phyloP scores from a whole-genome alignment of 2,329 filamentous ascomycete species.

The Rhynchosporium agropyri region DNA sequence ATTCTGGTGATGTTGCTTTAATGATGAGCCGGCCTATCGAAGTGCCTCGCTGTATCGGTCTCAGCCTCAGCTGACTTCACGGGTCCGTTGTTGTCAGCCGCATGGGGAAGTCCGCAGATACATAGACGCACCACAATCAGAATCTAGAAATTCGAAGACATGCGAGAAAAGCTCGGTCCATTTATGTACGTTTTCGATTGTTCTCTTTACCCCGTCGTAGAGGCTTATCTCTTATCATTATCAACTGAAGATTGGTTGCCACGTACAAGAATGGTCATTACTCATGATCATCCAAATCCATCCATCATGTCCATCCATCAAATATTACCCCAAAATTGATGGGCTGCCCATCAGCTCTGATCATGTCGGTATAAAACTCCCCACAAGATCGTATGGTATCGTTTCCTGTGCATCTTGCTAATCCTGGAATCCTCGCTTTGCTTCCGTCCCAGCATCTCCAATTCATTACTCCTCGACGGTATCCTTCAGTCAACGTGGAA shows the following conservation, averaged over 20 bases:
- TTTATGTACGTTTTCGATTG: background rate
- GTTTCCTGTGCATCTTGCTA: background rate
- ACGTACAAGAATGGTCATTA: constrained; percentile 16
- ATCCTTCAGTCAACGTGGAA: background rate
- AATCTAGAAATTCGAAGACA: too few relatives aligned
- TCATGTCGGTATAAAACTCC: constrained; percentile 2
- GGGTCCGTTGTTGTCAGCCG: too few relatives aligned
- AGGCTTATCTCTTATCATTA: constrained; percentile 13
- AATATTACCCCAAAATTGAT: background rate
- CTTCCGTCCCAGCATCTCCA: background rate
- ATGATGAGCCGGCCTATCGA: too few relatives aligned
- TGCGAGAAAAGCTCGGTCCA: background rate
- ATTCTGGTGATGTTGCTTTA: too few relatives aligned
- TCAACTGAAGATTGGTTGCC: background rate
- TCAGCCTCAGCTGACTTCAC: too few relatives aligned
- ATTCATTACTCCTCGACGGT: background rate
- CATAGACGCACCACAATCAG: too few relatives aligned
- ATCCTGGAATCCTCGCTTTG: constrained; percentile 12
- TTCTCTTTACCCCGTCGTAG: constrained; percentile 2
- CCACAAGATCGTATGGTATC: constrained; percentile 8
- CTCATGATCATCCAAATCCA: constrained; percentile 12
- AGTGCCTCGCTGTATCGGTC: too few relatives aligned
- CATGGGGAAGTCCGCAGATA: too few relatives aligned
- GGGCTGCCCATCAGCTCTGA: background rate
- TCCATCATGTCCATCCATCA: constrained; percentile 8